Evolutionary conservation across 257 asterid genomes (phyloP).

Genomic region (Fraxinus americana): DNA sequence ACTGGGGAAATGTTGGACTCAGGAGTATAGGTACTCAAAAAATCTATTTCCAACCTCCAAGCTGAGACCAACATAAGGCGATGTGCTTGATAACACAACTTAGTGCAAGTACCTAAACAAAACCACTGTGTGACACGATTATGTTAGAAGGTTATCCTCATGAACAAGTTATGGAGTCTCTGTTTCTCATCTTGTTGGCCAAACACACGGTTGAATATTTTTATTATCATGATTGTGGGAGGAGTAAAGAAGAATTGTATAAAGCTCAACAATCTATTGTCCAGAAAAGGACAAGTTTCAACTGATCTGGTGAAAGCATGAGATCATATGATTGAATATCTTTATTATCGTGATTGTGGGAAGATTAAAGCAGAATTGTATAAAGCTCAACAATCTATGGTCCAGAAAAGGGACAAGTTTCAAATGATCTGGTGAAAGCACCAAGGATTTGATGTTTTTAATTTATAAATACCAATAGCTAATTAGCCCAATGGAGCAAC

Average conservation of each 20-base stretch:
- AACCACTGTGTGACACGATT: not conserved
- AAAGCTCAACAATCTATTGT: not conserved
- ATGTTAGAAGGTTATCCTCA: not conserved
- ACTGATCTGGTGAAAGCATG: no score
- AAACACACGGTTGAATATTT: not conserved
- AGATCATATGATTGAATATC: not conserved
- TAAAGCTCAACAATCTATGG: not conserved
- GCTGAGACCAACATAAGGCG: not conserved
- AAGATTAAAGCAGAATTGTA: not conserved
- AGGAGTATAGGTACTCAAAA: not conserved
- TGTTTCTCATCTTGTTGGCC: not conserved
- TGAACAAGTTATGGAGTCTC: not conserved
- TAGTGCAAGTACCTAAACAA: not conserved
- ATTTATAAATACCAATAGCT: slow-evolving; percentile 16
- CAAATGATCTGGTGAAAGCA: not conserved
- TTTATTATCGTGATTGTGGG: not conserved
- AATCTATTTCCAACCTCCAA: not conserved
- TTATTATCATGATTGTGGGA: not conserved
- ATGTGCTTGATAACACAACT: not conserved
- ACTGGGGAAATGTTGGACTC: not conserved
- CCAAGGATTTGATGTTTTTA: not conserved
- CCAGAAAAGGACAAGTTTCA: not conserved
- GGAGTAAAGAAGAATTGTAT: not conserved
- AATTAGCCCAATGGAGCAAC: slow-evolving; percentile 12
- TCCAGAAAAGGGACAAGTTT: not conserved